Evolutionary conservation across 1,139 yeast genomes (phyloP).

Genomic region (Saccharomyces hybrid): DNA sequence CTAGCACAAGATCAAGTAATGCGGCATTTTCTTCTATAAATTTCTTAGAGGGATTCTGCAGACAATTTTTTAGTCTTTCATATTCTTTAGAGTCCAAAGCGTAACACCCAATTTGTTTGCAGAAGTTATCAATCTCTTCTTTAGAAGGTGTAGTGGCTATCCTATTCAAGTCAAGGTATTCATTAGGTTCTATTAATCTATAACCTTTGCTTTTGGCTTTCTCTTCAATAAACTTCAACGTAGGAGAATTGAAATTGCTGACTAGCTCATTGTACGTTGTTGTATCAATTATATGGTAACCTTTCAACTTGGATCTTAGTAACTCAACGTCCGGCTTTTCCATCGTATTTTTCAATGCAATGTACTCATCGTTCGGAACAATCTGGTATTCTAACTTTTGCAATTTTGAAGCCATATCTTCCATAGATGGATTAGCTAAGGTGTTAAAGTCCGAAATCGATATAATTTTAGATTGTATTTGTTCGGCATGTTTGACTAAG

Average conservation of each 20-base stretch:
- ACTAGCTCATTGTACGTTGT: conserved; percentile 28
- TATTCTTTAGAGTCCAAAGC: conserved; percentile 3
- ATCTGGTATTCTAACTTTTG: conserved; percentile 28
- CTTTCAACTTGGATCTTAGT: conserved; percentile 26
- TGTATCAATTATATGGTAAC: conserved; percentile 16
- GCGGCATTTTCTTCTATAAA: conserved; percentile 4
- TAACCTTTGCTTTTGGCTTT: conserved; percentile 1
- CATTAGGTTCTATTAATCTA: conserved; percentile 6
- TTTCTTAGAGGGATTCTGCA: conserved; percentile 4
- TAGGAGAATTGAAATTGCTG: conserved; percentile 18
- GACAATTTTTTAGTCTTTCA: conserved; percentile 4
- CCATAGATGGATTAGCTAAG: conserved; percentile 4
- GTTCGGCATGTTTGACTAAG: conserved; percentile 17
- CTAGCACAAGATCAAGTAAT: neutral
- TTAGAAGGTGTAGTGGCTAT: conserved; percentile 3
- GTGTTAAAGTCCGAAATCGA: conserved; percentile 1
- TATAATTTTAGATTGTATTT: conserved; percentile 3
- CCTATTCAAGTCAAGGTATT: conserved; percentile 7
- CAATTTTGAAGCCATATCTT: conserved; percentile 20
- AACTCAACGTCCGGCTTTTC: conserved; percentile 14
- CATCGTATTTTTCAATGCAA: conserved; percentile 13
- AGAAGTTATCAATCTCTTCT: neutral
- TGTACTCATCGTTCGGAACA: conserved; percentile 30
- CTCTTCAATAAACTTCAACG: conserved; percentile 3
- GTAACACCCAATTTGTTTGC: neutral